Conservation (phyloP, 108 stramenopile species). For the Skeletonema menzelii region DNA sequence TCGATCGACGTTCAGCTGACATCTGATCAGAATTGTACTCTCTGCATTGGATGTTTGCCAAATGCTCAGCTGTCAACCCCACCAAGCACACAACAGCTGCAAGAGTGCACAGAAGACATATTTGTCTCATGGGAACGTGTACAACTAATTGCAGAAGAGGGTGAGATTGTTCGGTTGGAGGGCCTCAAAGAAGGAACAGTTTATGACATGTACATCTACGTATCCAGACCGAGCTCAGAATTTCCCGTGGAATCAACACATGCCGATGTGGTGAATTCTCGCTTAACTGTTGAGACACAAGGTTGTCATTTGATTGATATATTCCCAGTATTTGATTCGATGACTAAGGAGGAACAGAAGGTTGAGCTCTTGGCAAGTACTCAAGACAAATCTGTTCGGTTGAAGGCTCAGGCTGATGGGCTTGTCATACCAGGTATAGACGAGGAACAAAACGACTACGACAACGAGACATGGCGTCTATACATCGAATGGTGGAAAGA, state of each 20-base stretch:
- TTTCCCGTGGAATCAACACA: background rate
- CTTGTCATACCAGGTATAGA: conserved; percentile 4
- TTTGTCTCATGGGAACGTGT: background rate
- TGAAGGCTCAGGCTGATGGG: conserved; percentile 3
- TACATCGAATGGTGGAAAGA: conserved; percentile 16
- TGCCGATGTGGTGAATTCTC: background rate
- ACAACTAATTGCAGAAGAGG: background rate
- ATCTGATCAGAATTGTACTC: background rate
- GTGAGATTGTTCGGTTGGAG: background rate
- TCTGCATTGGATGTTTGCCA: background rate
- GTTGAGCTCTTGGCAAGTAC: conserved; percentile 16
- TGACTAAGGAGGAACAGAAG: background rate
- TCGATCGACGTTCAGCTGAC: background rate
- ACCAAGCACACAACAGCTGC: background rate
- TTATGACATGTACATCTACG: background rate
- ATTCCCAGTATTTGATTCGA: background rate
- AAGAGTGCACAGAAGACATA: background rate
- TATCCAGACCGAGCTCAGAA: background rate
- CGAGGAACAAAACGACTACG: background rate
- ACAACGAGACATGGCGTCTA: background rate
- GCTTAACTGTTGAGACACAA: background rate
- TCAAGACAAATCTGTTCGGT: conserved; percentile 2
- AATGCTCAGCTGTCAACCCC: background rate
- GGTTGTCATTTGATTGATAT: conserved; percentile 5
- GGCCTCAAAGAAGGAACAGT: background rate